phyloP scores from a whole-genome alignment of 1,284 basidiomycete species.

The Irpex sp. region DNA sequence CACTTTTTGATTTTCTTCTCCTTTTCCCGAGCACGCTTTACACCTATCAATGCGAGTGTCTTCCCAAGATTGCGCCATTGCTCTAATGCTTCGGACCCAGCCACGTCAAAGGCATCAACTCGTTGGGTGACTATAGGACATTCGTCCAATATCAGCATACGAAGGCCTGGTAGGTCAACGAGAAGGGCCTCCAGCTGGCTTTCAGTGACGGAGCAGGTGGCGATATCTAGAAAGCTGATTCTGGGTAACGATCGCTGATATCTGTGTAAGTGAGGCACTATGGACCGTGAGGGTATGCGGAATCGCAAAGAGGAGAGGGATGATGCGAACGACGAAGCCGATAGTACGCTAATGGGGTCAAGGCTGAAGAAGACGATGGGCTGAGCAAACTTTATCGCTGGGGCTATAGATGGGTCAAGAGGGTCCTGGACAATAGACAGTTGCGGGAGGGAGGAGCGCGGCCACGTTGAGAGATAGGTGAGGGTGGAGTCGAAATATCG shows the following conservation, averaged over 20 bases:
- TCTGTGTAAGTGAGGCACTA: slow-evolving; percentile 38
- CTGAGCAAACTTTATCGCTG: slow-evolving; percentile 51
- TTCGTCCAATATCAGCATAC: slow-evolving; percentile 49
- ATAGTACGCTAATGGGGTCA: slow-evolving; percentile 39
- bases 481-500: slow-evolving; percentile 65
- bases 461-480: slow-evolving; percentile 51
- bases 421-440: slow-evolving; percentile 68
- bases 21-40: slow-evolving; percentile 45
- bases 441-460: slow-evolving; percentile 33
- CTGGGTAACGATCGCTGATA: slow-evolving; percentile 31
- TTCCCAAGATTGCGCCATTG: slow-evolving; percentile 55
- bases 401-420: slow-evolving; percentile 32
- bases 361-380: slow-evolving; percentile 70
- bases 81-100: slow-evolving; percentile 27
- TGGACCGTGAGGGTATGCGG: slow-evolving; percentile 51
- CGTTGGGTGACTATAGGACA: slow-evolving; percentile 39
- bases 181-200: slow-evolving; percentile 46
- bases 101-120: slow-evolving; percentile 22
- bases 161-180: slow-evolving; percentile 36
- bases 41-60: slow-evolving; percentile 47
- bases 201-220: slow-evolving; percentile 46
- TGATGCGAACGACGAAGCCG: slow-evolving; percentile 38
- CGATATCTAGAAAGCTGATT: slow-evolving; percentile 53
- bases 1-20: slow-evolving; percentile 53
- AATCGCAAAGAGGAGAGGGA: slow-evolving; percentile 46